These are phyloP conservation scores for Pythium phragmiticola DNA, from an alignment of 352 stramenopile species.

Conservation along the genomic window DNA sequence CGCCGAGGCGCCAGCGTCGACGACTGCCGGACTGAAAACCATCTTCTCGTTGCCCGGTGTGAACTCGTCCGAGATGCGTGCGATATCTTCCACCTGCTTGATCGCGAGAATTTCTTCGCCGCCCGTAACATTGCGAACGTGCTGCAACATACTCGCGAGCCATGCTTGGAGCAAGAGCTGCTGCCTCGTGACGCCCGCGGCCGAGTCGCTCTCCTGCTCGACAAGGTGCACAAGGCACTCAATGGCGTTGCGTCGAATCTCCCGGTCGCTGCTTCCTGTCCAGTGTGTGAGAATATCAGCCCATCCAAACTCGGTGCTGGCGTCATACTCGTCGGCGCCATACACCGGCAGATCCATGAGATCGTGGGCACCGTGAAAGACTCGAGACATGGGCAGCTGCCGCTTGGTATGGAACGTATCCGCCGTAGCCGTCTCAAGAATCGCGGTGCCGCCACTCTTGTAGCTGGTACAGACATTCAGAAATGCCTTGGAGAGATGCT, in stretches of 20 bases:
- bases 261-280: conserved; percentile 49
- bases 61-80: conserved; percentile 65
- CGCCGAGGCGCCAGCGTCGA: conserved; percentile 65
- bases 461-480: conserved; percentile 65
- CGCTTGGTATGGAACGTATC: conserved; percentile 57
- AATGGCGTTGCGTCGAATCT: conserved; percentile 66
- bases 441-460: conserved; percentile 41
- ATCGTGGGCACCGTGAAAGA: conserved; percentile 54
- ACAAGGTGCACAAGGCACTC: conserved; percentile 64
- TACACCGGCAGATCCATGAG: conserved; percentile 69
- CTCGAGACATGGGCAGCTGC: conserved; percentile 62
- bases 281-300: conserved; percentile 79
- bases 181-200: conserved; percentile 33
- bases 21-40: conserved; percentile 62
- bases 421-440: conserved; percentile 43
- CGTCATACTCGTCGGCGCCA: conserved; percentile 75
- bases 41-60: conserved; percentile 77
- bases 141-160: conserved; percentile 76
- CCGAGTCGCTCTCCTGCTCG: conserved; percentile 33
- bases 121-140: conserved; percentile 52
- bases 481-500: conserved; percentile 39
- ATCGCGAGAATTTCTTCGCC: conserved; percentile 71
- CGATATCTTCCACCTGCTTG: conserved; percentile 76
- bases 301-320: conserved; percentile 74
- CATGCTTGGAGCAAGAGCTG: conserved; percentile 74